Evolutionary conservation across 1,284 basidiomycete genomes (phyloP).

Genomic region (Trichosporon sp.): DNA sequence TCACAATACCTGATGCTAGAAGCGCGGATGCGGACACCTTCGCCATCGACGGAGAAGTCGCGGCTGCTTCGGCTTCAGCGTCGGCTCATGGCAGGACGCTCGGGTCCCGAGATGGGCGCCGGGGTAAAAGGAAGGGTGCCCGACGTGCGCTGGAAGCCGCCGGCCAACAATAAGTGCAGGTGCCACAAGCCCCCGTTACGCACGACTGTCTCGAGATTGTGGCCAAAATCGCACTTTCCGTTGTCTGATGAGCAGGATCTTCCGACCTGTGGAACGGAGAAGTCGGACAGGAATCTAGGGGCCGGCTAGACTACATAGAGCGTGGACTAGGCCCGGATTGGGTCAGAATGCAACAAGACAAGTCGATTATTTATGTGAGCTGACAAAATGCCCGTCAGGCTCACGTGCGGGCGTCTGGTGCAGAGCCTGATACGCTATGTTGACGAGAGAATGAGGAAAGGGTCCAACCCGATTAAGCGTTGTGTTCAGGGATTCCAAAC

Average conservation of each 20-base stretch:
- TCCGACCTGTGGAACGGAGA: no score
- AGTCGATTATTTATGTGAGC: not conserved
- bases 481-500: not conserved
- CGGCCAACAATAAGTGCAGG: no score
- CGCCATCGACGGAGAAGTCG: not conserved
- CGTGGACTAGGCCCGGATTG: not conserved
- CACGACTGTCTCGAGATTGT: not conserved
- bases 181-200: not conserved
- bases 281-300: no score
- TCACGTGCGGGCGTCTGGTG: no score
- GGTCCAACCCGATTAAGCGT: not conserved
- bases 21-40: not conserved
- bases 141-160: not conserved
- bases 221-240: not conserved
- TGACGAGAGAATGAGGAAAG: not conserved
- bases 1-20: not conserved
- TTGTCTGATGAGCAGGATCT: no score
- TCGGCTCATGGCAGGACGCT: not conserved
- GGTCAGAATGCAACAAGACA: not conserved
- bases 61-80: not conserved
- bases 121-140: not conserved
- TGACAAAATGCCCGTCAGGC: not conserved
- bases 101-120: not conserved
- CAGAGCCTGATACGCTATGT: not conserved
- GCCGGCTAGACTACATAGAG: no score